Evolutionary conservation across 345 rosid genomes (phyloP).

Genomic region (Turritis glabra): DNA sequence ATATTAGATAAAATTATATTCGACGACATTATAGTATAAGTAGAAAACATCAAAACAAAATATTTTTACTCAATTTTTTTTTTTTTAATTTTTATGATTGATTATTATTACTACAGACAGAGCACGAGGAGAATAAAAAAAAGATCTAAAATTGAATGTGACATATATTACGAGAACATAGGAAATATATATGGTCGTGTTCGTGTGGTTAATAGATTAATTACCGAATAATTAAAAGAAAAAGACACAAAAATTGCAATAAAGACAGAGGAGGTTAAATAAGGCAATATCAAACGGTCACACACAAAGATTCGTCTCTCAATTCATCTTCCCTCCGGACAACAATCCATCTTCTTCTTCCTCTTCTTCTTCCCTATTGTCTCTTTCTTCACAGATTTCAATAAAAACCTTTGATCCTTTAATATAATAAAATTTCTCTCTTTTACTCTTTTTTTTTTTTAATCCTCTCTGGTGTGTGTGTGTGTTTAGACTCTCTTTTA

Average conservation of each 20-base stretch:
- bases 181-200: background rate
- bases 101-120: background rate
- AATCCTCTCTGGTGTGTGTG: background rate
- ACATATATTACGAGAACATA: background rate
- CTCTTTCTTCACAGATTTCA: constrained; percentile 35
- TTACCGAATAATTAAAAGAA: constrained; percentile 22
- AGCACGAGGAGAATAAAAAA: background rate
- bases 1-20: too few species aligned
- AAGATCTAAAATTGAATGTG: too few species aligned
- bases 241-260: background rate
- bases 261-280: constrained; percentile 33
- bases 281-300: constrained; percentile 26
- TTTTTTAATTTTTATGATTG: background rate
- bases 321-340: constrained; percentile 21
- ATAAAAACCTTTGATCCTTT: constrained; percentile 19
- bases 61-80: too few species aligned
- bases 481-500: constrained; percentile 12
- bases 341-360: constrained; percentile 6
- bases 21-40: too few species aligned
- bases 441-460: background rate
- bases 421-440: background rate
- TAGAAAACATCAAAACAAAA: too few species aligned
- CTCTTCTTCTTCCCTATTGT: constrained; percentile 15
- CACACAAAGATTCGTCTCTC: constrained; percentile 33
- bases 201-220: constrained; percentile 31